Base-by-base conservation (phyloP, 169 alveolate species). In the Cryptosporidium canis region DNA sequence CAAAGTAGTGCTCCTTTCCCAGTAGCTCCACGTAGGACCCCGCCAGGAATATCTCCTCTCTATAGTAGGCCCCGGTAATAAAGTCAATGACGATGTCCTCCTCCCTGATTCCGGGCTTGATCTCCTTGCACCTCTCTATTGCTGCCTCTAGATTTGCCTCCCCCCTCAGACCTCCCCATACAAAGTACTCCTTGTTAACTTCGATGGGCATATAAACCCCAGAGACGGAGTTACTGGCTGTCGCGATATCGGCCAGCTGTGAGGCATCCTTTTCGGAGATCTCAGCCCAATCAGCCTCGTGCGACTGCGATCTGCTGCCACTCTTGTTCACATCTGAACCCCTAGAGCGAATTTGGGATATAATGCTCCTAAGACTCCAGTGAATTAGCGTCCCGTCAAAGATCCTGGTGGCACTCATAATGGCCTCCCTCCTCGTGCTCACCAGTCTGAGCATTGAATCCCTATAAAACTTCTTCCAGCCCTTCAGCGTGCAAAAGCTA, bases 91-190 rank as follows among this genome's bases (percentile, higher is more conserved):
- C 48, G 4, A 77, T 77, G 37, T 77, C 72, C n/a, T 77, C 87
- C 29, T 77, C 87, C 0, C 61, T 39, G 11, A 77, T 77, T 39
- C 72, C 72, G 16, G 87, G 66, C 4, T 56, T 77, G 33, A 77
- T 56, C 45, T 77, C 87, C 12, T 58, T 77, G 31, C 87, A 77
- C 31, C 87, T 77, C 35, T 77, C 87, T 29, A 77, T 45, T 11
- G 87, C 87, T 11, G 87, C 68, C 27, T 77, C 87, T 5, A 77
- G 33, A 27, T 77, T 77, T 1, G 87, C 35, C 44, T 77, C 87
- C 29, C 87, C 87, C 55, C 87, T 77, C 14, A 77, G 31, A 24
- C 87, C 87, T 2, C 87, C 87, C 87, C 87, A 77, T 4, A 77
- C 61, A 77, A 18, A 77, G 66, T 77, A 77, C 4, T 77, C 72